Base-by-base conservation (phyloP, 371 early-diverging fungal genomes). In the Lichtheimia hyalospora region DNA sequence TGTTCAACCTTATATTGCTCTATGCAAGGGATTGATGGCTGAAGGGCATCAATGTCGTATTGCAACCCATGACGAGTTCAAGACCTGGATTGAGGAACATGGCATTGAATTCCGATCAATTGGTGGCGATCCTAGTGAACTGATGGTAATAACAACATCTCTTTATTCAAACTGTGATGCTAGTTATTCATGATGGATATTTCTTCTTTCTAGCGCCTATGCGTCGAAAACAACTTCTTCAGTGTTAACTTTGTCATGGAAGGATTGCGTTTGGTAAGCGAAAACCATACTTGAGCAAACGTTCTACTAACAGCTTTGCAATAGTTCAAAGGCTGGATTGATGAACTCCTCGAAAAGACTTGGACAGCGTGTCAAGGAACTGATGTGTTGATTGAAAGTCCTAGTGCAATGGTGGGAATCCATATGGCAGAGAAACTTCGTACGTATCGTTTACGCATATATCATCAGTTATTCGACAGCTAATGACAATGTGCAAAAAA, bases 1-100 rank as follows among this genome's bases (percentile, higher is more conserved):
- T 69, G 92, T 93, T 0, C 91, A 93, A 62, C 94, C 92, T 0
- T 93, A 90, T 54, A 89, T 93, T 69, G 92, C 92, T 0, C 76
- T 92, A 13, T 87, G 90, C 69, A 91, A 92, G 73, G 80, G 84
- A 2, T 68, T 93, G 10, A 83, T 84, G 82, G 73, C 71, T 43
- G 83, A 89, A 61, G 92, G 92, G 1, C 93, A 93, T 60, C 69
- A 67, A 15, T 89, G 89, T 55, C 81, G 88, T 28, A 92, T 92
- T 43, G 89, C 90, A 1, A 89, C 93, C 0, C 92, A 91, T 60
- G 79, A 71, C 25, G 93, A 92, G 57, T 92, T 87, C 60, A 73
- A 83, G 61, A 79, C 73, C 1, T 92, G 92, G 92, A 82, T 92
- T 27, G 89, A 89, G 62, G 75, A 82, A 3, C 89, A 91, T 56